These are phyloP conservation scores for Tubosaeta sp. DNA, from an alignment of 768 basidiomycete genomes.

Conservation along the genomic window DNA sequence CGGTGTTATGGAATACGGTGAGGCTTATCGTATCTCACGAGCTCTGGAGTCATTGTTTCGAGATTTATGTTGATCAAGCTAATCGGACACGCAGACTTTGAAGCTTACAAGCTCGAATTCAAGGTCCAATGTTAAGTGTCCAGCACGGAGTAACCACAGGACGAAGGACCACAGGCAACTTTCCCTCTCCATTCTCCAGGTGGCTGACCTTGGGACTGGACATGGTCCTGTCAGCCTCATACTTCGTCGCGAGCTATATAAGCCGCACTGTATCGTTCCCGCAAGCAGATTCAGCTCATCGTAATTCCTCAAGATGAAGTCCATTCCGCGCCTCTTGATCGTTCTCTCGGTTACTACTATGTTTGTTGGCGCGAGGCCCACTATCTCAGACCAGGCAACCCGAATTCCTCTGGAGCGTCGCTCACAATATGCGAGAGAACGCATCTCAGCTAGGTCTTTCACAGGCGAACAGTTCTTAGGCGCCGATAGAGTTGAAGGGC, in stretches of 20 bases:
- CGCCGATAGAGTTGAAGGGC: background rate
- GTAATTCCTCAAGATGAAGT: slow-evolving; percentile 8
- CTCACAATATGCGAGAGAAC: background rate
- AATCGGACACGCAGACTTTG: too few relatives aligned
- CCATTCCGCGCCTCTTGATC: background rate
- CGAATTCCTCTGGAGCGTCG: slow-evolving; percentile 10
- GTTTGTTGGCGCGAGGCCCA: slow-evolving; percentile 6
- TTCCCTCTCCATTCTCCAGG: too few relatives aligned
- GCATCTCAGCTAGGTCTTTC: background rate
- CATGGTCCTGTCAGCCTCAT: slow-evolving; percentile 14
- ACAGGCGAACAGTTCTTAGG: background rate
- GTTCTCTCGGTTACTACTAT: background rate
- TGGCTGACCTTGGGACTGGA: background rate
- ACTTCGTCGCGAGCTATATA: slow-evolving; percentile 4
- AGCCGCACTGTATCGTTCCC: background rate
- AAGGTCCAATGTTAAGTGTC: too few relatives aligned
- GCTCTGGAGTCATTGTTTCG: too few relatives aligned
- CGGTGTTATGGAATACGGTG: too few relatives aligned
- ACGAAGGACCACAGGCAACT: too few relatives aligned
- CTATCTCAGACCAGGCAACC: background rate
- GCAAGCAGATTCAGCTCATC: background rate
- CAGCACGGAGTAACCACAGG: too few relatives aligned
- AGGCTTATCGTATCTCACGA: too few relatives aligned
- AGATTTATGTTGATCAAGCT: too few relatives aligned
- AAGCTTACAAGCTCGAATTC: too few relatives aligned